A percentile compares a stretch with the other conserved stretches of the same genome.
Evolutionary conservation across 352 stramenopile genomes (phyloP).

Genomic region (Phytophthora pinifolia): DNA sequence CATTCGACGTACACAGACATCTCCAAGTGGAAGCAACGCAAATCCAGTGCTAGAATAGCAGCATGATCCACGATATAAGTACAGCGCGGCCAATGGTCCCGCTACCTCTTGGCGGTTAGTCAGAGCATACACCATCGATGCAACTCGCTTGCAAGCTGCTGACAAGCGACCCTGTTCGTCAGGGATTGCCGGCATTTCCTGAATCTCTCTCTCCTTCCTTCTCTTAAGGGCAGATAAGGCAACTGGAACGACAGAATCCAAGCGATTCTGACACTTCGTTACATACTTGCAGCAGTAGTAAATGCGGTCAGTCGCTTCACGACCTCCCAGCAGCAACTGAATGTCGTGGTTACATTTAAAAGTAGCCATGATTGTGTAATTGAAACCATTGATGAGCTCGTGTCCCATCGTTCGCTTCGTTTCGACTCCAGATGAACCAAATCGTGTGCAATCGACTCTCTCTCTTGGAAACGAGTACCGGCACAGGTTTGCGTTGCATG

Average conservation of each 20-base stretch:
- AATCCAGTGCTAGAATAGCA: constrained; percentile 1
- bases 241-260: constrained; percentile 1
- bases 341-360: constrained; percentile 1
- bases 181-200: not conserved
- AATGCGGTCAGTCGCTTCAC: not conserved
- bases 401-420: not conserved
- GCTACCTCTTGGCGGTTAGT: constrained; percentile 4
- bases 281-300: constrained; percentile 9
- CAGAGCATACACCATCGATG: not conserved
- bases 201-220: not conserved
- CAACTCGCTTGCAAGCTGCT: not conserved
- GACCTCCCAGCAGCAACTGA: not conserved
- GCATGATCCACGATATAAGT: constrained; percentile 1
- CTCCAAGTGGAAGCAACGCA: not conserved
- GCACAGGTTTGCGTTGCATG: too few relatives aligned
- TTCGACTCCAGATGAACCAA: too few relatives aligned
- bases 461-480: too few relatives aligned
- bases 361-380: not conserved
- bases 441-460: too few relatives aligned
- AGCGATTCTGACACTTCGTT: not conserved
- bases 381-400: constrained; percentile 2
- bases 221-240: constrained; percentile 1
- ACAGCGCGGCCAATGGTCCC: not conserved
- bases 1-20: not conserved
- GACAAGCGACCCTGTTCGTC: not conserved